A percentile compares a stretch with the other conserved stretches of the same genome.
These are phyloP conservation scores for Coemansia sp. DNA, from an alignment of 192 early-diverging fungal genomes.

Conservation along the genomic window DNA sequence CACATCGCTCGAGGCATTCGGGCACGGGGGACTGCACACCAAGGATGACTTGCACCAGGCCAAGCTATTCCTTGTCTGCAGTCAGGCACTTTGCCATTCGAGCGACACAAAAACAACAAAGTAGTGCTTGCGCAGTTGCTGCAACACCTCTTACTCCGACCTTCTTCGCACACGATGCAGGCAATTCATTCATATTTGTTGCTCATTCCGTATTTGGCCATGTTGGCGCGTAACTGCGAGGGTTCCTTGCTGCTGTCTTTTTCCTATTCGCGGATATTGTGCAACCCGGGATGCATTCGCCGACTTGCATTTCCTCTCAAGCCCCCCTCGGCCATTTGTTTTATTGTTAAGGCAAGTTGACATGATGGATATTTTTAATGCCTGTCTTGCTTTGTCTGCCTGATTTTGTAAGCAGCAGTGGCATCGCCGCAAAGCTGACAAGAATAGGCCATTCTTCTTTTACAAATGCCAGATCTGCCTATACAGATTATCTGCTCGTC, in stretches of 20 bases:
- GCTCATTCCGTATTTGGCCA: neutral
- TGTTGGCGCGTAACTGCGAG: neutral
- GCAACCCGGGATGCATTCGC: neutral
- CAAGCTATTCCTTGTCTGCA: neutral
- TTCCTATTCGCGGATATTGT: neutral
- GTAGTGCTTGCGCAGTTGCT: neutral
- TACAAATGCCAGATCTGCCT: neutral
- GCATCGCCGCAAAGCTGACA: neutral
- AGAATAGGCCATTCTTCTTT: neutral
- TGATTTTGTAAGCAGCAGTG: neutral
- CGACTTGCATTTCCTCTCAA: too few relatives aligned
- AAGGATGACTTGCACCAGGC: too few relatives aligned
- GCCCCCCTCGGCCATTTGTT: too few relatives aligned
- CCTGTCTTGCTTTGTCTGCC: too few relatives aligned
- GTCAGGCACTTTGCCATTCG: neutral
- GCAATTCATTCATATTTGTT: neutral
- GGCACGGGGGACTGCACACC: neutral
- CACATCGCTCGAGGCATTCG: neutral
- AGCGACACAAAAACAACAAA: neutral
- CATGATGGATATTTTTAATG: constrained; percentile 3
- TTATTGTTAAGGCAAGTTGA: neutral
- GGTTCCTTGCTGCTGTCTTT: neutral
- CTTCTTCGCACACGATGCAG: neutral
- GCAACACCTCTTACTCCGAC: neutral
- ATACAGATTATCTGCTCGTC: neutral